These are phyloP conservation scores for Mortierella alpina DNA, from an alignment of 192 early-diverging fungal genomes.

Conservation along the genomic window DNA sequence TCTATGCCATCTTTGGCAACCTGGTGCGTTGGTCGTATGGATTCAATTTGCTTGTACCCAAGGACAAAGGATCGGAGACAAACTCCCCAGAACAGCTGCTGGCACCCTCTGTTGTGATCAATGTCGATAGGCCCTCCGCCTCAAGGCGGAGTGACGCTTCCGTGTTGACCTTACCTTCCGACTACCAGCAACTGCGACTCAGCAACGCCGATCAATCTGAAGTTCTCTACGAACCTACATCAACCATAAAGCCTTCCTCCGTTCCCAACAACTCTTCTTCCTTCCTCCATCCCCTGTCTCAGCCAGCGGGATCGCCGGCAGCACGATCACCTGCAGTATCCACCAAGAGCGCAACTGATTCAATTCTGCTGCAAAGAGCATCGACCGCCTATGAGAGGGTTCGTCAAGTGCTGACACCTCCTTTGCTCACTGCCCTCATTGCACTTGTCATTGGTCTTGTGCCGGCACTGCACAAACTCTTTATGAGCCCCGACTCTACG, in stretches of 20 bases:
- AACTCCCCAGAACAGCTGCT: conserved; percentile 13
- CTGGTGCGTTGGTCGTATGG: conserved; percentile 84
- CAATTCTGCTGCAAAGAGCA: conserved; percentile 14
- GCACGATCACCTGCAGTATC: conserved; percentile 15
- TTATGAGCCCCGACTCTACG: conserved; percentile 71
- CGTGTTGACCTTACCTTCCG: conserved; percentile 4
- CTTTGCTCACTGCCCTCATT: conserved; percentile 75
- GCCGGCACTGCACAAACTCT: conserved; percentile 69
- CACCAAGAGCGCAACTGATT: conserved; percentile 11
- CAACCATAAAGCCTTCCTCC: not conserved
- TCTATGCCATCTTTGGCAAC: conserved; percentile 84
- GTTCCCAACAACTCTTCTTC: not conserved
- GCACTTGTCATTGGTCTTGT: conserved; percentile 76
- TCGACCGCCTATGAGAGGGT: conserved; percentile 23
- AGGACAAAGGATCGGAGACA: conserved; percentile 30
- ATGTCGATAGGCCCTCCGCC: conserved; percentile 11
- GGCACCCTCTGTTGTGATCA: conserved; percentile 35
- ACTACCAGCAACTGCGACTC: not conserved
- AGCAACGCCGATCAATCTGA: not conserved
- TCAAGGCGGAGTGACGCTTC: conserved; percentile 19
- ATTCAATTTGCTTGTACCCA: conserved; percentile 66
- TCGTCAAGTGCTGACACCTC: conserved; percentile 69
- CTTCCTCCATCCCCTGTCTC: conserved; percentile 8
- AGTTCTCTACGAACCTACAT: too few species aligned
- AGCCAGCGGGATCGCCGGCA: not conserved